These are phyloP conservation scores for Lepidium aucheri DNA, from an alignment of 345 rosid genomes.

Conservation along the genomic window DNA sequence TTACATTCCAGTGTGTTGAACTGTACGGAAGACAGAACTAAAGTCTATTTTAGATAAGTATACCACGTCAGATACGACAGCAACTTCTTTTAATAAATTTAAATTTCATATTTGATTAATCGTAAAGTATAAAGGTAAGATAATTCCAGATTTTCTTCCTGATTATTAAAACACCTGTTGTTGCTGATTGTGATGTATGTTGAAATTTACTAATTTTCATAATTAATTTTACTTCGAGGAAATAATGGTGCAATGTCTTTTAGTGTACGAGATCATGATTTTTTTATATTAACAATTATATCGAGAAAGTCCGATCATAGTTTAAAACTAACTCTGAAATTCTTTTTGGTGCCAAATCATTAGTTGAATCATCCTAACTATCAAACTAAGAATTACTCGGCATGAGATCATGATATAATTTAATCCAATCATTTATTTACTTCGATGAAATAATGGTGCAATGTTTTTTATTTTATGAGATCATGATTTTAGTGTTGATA, in stretches of 20 bases:
- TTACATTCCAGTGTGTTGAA: conserved; percentile 15
- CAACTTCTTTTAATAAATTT: not conserved
- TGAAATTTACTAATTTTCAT: not conserved
- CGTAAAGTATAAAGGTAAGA: conserved; percentile 11
- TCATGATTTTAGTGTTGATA: too few species aligned
- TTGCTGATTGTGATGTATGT: not conserved
- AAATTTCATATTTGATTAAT: not conserved
- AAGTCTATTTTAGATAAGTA: conserved; percentile 17
- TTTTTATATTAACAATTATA: too few species aligned
- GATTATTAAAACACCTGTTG: not conserved
- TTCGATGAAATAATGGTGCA: too few species aligned
- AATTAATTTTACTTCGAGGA: not conserved
- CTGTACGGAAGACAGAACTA: conserved; percentile 18
- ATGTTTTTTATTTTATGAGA: too few species aligned
- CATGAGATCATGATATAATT: too few species aligned
- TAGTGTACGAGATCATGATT: not conserved
- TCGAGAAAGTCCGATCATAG: too few species aligned
- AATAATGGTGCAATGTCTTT: not conserved
- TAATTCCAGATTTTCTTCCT: conserved; percentile 16
- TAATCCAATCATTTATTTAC: not conserved
- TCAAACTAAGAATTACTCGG: too few species aligned
- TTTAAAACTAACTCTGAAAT: too few species aligned
- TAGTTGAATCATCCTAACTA: too few species aligned
- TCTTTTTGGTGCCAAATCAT: too few species aligned
- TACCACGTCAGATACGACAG: conserved; percentile 17